Evolutionary conservation across 2,329 filamentous ascomycete species (phyloP).

Genomic region (Aureobasidium sp.): DNA sequence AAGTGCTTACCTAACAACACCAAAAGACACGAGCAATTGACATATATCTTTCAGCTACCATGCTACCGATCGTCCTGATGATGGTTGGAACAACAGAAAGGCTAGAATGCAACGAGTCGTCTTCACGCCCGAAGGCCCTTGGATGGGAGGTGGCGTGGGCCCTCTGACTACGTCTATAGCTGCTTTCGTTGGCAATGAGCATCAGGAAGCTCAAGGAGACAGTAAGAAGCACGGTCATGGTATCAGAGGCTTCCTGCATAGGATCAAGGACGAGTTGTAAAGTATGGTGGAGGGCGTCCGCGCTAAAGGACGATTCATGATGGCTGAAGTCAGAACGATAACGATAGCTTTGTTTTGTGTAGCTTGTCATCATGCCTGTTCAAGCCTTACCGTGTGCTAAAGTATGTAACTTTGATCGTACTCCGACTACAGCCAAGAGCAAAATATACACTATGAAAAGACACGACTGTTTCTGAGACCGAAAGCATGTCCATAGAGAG

Average conservation of each 20-base stretch:
- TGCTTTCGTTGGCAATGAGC: slow-evolving; percentile 2
- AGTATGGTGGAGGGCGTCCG: not conserved
- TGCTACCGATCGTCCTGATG: slow-evolving; percentile 37
- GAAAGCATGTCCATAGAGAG: no score
- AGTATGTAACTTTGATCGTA: no score
- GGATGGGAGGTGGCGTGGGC: slow-evolving; percentile 37
- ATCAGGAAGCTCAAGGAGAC: not conserved
- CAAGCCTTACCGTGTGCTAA: not conserved
- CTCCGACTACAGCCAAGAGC: no score
- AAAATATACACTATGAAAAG: no score
- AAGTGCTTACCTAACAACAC: not conserved
- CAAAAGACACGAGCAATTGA: not conserved
- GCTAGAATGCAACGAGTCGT: slow-evolving; percentile 39
- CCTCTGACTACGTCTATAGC: slow-evolving; percentile 22
- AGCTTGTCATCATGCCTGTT: not conserved
- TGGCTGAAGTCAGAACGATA: no score
- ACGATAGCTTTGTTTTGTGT: not conserved
- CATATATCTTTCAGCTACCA: slow-evolving; percentile 30
- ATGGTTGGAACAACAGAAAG: slow-evolving; percentile 40
- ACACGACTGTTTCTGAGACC: no score
- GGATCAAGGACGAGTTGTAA: slow-evolving; percentile 18
- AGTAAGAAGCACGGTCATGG: slow-evolving; percentile 15
- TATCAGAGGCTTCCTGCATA: slow-evolving; percentile 13
- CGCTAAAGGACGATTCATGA: not conserved
- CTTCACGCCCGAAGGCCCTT: slow-evolving; percentile 32